Evolutionary conservation across 202 grass and related monocot genomes (phyloP).

Genomic region (Zizania palustris): DNA sequence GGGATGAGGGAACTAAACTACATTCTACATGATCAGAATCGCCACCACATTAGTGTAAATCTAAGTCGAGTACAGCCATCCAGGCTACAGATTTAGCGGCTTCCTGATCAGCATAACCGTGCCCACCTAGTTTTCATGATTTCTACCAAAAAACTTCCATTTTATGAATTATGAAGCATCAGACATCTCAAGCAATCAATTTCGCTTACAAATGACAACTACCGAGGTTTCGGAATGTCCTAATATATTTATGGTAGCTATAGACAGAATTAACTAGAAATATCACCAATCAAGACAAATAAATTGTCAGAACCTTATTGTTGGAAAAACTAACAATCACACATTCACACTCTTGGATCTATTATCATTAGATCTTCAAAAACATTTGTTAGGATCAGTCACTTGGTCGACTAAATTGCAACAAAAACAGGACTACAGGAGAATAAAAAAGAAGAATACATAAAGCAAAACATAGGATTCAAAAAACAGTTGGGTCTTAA

Average conservation of each 20-base stretch:
- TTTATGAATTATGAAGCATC: background rate
- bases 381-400: background rate
- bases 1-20: background rate
- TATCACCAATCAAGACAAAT: background rate
- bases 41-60: background rate
- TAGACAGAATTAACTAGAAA: background rate
- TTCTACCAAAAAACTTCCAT: background rate
- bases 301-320: background rate
- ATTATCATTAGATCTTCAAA: background rate
- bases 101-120: background rate
- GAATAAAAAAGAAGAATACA: background rate
- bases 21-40: background rate
- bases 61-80: background rate
- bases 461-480: background rate
- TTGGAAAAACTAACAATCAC: background rate
- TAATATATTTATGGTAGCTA: background rate
- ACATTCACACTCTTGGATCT: background rate
- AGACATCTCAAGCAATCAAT: background rate
- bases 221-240: background rate
- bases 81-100: background rate
- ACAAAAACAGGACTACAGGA: background rate
- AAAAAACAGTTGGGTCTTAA: background rate
- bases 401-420: background rate
- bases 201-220: too few species aligned
- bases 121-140: background rate